Evolutionary conservation across 257 asterid species (phyloP), one percentile per base, ranked within the genome.

Genomic region (Orobanche coerulescens): DNA sequence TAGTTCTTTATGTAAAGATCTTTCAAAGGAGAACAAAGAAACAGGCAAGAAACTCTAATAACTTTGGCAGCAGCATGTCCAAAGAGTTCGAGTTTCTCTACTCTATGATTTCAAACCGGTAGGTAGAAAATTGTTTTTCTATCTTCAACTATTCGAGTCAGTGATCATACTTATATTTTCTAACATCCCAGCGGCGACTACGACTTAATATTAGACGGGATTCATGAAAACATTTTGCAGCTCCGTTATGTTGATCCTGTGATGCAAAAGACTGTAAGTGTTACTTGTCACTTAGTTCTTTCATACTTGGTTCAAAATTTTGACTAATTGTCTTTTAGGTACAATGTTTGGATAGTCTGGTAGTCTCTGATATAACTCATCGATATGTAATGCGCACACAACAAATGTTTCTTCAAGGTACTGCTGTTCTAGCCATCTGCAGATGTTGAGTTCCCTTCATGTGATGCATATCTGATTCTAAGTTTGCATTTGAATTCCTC

Each of bases 231-330:
- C 62, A 71, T 89, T 42, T 70, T 82, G 81, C 87, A 73, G 68
- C 98, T 93, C 51, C 79, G 73, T 58, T 93, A 84, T 82, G 83
- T 83, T 46, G 98, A 93, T 78, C 97, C 98, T 25, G 24, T 86
- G 77, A 86, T 93, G 97, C 86, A 76, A 57, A 93, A 84, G 80
- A 93, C 97, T 62, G 98, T 89, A 74, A 76, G 98, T 75, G 60
- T 66, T 66, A 34, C 53, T 54, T 14, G 48, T 49, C 33, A 58
- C 18, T 33, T 56, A 1, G 4, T 2, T 49, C 42, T 51, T 67
- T 53, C 16, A 12, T 42, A 37, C 62, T 56, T 58, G 9, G 50
- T 52, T 36, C 34, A 20, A 22, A 51, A 4, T 40, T 42, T 67
- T 36, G 47, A 48, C 51, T 30, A 31, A 62, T 61, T 68, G 44